Evolutionary conservation across 345 rosid genomes (phyloP).

Genomic region (Nephelium lappaceum): DNA sequence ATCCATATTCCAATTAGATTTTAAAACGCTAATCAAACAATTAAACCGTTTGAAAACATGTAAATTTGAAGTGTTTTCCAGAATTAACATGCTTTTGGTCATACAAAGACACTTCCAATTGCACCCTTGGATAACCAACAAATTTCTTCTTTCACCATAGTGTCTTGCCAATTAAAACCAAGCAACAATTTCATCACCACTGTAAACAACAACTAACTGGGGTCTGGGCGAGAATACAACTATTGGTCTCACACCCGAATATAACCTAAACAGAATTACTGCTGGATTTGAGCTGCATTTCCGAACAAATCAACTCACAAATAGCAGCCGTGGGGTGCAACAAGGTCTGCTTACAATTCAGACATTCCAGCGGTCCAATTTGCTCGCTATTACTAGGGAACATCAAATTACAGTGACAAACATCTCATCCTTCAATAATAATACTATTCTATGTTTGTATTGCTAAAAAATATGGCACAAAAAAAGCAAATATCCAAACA

Average conservation of each 20-base stretch:
- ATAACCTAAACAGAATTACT: conserved; percentile 10
- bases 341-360: not conserved
- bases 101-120: not conserved
- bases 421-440: not conserved
- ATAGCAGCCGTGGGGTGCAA: conserved; percentile 5
- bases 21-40: too few species aligned
- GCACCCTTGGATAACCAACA: not conserved
- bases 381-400: not conserved
- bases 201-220: not conserved
- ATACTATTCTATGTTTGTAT: not conserved
- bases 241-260: conserved; percentile 14
- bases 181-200: conserved; percentile 5
- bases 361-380: not conserved
- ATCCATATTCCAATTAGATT: too few species aligned
- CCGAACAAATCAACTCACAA: conserved; percentile 13
- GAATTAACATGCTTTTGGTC: not conserved
- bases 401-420: not conserved
- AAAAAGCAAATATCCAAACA: not conserved
- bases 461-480: too few species aligned
- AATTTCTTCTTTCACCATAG: not conserved
- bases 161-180: not conserved
- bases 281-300: conserved; percentile 10
- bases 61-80: too few species aligned
- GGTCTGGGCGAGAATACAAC: too few species aligned
- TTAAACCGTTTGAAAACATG: too few species aligned